These are phyloP conservation scores for Pleurotus tuoliensis DNA, from an alignment of 768 basidiomycete species.

Conservation along the genomic window DNA sequence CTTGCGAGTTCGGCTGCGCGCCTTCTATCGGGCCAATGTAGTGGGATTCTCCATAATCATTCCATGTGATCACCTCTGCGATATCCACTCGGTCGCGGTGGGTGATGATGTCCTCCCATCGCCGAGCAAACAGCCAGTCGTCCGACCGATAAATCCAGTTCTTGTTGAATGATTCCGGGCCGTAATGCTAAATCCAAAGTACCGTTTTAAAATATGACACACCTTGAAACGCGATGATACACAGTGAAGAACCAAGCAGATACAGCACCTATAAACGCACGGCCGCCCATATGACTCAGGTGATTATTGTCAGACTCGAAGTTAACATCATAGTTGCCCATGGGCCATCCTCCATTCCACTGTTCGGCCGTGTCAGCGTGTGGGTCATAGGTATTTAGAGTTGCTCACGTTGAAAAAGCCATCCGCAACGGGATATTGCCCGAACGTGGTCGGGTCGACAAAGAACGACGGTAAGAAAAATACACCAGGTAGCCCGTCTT, in stretches of 20 bases:
- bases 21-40: constrained; percentile 80
- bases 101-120: constrained; percentile 64
- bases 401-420: constrained; percentile 56
- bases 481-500: constrained; percentile 33
- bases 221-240: too few species aligned
- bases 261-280: constrained; percentile 47
- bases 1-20: constrained; percentile 64
- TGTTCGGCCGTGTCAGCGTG: constrained; percentile 18
- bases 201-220: too few species aligned
- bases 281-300: background rate
- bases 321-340: constrained; percentile 13
- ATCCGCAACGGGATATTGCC: constrained; percentile 47
- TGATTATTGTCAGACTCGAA: constrained; percentile 1
- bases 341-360: constrained; percentile 85
- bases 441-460: constrained; percentile 45
- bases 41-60: constrained; percentile 75
- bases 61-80: constrained; percentile 63
- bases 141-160: constrained; percentile 71
- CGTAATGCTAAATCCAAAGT: constrained; percentile 42
- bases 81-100: constrained; percentile 58
- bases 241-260: constrained; percentile 72
- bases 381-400: background rate
- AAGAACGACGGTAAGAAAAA: constrained; percentile 74
- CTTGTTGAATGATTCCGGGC: constrained; percentile 63
- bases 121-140: constrained; percentile 58